Evolutionary conservation across 352 stramenopile genomes (phyloP).

Genomic region (Chrysophaeum taylorii): DNA sequence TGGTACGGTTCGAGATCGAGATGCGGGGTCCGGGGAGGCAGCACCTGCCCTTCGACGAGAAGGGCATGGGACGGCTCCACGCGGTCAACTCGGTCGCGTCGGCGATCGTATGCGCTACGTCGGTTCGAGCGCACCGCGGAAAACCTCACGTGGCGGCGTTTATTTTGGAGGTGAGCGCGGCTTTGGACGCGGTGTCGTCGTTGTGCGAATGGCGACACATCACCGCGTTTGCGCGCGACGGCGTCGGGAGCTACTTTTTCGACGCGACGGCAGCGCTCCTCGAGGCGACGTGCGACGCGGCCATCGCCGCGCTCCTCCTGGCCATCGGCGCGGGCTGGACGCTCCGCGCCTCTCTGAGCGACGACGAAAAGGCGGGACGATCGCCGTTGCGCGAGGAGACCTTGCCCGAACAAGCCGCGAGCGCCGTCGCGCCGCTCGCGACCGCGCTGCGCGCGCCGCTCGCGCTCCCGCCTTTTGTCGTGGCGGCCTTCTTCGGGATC

Average conservation of each 20-base stretch:
- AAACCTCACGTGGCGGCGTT: constrained; percentile 50
- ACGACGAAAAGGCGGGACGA: not conserved
- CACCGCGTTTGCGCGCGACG: constrained; percentile 37
- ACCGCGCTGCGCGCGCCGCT: not conserved
- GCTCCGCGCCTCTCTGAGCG: constrained; percentile 29
- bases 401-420: not conserved
- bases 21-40: not conserved
- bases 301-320: constrained; percentile 42
- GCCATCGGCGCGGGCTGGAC: constrained; percentile 51
- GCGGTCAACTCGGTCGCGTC: constrained; percentile 5
- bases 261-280: constrained; percentile 45
- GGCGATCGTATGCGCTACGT: not conserved
- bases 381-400: not conserved
- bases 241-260: constrained; percentile 41
- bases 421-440: not conserved
- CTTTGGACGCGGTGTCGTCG: constrained; percentile 34
- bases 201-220: constrained; percentile 48
- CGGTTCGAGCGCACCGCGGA: no score
- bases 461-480: not conserved
- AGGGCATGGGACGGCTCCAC: no score
- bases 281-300: constrained; percentile 49
- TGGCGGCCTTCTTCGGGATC: constrained; percentile 28
- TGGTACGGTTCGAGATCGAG: constrained; percentile 29
- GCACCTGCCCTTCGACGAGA: constrained; percentile 37
- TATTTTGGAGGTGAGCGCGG: constrained; percentile 37